These are phyloP conservation scores for Ascochyta pisi DNA, from an alignment of 2,329 filamentous ascomycete species.

Conservation along the genomic window DNA sequence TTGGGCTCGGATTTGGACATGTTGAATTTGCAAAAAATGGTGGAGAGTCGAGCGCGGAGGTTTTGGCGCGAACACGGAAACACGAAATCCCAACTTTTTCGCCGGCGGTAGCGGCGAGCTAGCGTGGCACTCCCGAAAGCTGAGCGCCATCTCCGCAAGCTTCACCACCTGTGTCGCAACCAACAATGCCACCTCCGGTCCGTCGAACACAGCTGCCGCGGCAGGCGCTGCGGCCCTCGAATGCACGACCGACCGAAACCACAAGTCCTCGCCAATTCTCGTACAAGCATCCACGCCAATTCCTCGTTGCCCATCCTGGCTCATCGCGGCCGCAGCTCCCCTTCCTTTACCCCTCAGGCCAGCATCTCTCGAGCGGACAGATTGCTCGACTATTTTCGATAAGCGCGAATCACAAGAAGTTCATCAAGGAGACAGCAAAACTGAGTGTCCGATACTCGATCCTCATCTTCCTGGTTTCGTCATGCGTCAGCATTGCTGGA, in stretches of 20 bases:
- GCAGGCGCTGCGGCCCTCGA: constrained; percentile 32
- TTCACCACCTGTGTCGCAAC: constrained; percentile 13
- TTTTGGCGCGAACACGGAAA: constrained; percentile 12
- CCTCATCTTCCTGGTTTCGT: constrained; percentile 69
- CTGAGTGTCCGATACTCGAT: constrained; percentile 72
- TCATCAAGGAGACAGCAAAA: constrained; percentile 73
- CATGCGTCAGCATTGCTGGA: constrained; percentile 66
- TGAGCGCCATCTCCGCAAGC: constrained; percentile 19
- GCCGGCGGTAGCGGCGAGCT: constrained; percentile 29
- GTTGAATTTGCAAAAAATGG: constrained; percentile 12
- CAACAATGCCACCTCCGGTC: constrained; percentile 40
- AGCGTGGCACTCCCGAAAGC: constrained; percentile 26
- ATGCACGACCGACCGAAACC: constrained; percentile 19
- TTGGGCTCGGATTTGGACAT: constrained; percentile 36
- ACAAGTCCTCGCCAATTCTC: constrained; percentile 63
- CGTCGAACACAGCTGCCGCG: constrained; percentile 38
- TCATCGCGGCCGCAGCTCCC: constrained; percentile 66
- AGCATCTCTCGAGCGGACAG: constrained; percentile 47
- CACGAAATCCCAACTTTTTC: constrained; percentile 32
- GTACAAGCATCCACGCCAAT: constrained; percentile 60
- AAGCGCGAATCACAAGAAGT: constrained; percentile 69
- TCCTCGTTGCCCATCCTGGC: constrained; percentile 53
- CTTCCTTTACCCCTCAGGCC: constrained; percentile 67
- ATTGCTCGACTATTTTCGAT: constrained; percentile 77
- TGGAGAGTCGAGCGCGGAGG: constrained; percentile 19